Evolutionary conservation across 1,284 basidiomycete species (phyloP).

Genomic region (Boletellus deceptivus): DNA sequence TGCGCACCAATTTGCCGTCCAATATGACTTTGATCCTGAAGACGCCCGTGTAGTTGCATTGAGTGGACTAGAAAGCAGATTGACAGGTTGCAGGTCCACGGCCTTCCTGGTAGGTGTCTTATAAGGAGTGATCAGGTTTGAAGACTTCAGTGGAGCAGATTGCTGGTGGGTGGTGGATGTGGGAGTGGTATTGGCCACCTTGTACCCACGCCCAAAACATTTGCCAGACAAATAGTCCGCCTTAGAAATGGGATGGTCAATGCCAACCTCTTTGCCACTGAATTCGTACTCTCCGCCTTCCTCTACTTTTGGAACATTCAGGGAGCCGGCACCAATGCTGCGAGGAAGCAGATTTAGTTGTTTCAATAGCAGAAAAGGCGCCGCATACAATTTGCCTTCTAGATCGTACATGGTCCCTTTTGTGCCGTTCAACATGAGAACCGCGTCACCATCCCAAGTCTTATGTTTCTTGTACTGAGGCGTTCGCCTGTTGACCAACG

Average conservation of each 20-base stretch:
- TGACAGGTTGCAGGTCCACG: slow-evolving; percentile 44
- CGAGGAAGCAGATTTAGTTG: slow-evolving; percentile 3
- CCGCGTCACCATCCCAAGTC: slow-evolving; percentile 85
- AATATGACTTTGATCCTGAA: slow-evolving; percentile 40
- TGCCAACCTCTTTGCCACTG: slow-evolving; percentile 67
- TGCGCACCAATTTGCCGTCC: slow-evolving; percentile 68
- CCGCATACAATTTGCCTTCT: slow-evolving; percentile 57
- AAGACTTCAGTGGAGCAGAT: slow-evolving; percentile 44
- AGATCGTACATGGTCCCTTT: slow-evolving; percentile 57
- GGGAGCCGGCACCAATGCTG: slow-evolving; percentile 44
- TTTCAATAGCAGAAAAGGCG: slow-evolving; percentile 2
- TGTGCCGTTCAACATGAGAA: slow-evolving; percentile 52
- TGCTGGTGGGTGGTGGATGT: slow-evolving; percentile 37
- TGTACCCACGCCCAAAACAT: slow-evolving; percentile 51
- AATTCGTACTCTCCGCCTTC: slow-evolving; percentile 59
- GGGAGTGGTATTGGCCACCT: slow-evolving; percentile 16
- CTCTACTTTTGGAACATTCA: slow-evolving; percentile 35
- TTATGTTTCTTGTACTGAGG: slow-evolving; percentile 87
- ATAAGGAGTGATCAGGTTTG: slow-evolving; percentile 31
- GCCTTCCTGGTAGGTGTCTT: slow-evolving; percentile 28
- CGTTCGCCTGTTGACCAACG: slow-evolving; percentile 52
- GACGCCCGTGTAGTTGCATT: slow-evolving; percentile 4
- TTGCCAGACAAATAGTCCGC: slow-evolving; percentile 62
- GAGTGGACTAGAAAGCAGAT: slow-evolving; percentile 29
- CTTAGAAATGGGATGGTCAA: slow-evolving; percentile 57